These are phyloP conservation scores for Aspergillus pseudoglaucus DNA, from an alignment of 2,329 filamentous ascomycete genomes.

Conservation along the genomic window DNA sequence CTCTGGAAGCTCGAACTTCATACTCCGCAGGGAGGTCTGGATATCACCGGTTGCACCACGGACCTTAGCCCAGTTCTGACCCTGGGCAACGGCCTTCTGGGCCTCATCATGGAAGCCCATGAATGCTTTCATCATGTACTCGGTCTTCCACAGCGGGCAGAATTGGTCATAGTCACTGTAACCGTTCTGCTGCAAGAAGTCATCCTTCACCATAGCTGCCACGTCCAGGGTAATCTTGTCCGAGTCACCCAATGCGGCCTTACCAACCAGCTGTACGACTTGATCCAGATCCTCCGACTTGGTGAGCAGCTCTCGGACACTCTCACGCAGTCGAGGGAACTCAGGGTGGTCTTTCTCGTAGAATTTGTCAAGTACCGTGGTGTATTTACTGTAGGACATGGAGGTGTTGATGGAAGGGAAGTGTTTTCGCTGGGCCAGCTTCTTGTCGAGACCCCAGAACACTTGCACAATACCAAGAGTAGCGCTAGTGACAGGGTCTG, in stretches of 20 bases:
- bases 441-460: conserved; percentile 99
- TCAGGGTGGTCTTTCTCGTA: conserved; percentile 92
- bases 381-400: conserved; percentile 96
- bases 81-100: conserved; percentile 88
- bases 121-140: conserved; percentile 99
- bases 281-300: conserved; percentile 97
- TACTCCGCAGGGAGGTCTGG: conserved; percentile 74
- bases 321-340: conserved; percentile 86
- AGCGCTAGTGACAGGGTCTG: conserved; percentile 88
- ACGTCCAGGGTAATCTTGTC: conserved; percentile 99
- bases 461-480: conserved; percentile 97
- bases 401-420: conserved; percentile 98
- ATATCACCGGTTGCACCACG: conserved; percentile 84
- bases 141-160: conserved; percentile 98
- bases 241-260: conserved; percentile 87
- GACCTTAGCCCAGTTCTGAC: conserved; percentile 87
- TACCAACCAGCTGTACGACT: conserved; percentile 96
- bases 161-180: conserved; percentile 99
- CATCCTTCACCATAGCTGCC: conserved; percentile 87
- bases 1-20: conserved; percentile 93
- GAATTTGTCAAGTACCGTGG: conserved; percentile 76
- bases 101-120: conserved; percentile 96
- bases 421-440: conserved; percentile 96
- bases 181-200: conserved; percentile 98
- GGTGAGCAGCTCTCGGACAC: conserved; percentile 86